Base-by-base conservation (phyloP, 148 eudicot species). In the Persicaria maculosa region DNA sequence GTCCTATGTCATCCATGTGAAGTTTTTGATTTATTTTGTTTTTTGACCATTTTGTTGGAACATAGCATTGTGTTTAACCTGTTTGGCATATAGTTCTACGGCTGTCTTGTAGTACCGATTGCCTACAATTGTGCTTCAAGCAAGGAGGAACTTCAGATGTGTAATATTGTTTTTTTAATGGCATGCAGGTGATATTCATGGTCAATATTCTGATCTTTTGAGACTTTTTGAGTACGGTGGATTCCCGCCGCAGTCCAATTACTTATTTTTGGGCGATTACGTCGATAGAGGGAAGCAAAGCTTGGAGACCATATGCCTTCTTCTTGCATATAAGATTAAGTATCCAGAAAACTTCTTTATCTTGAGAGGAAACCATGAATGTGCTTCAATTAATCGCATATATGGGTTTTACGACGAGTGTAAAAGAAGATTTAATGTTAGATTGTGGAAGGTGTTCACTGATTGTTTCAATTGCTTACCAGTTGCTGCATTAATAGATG, bases 181-280 rank as follows among this genome's bases (percentile, higher is more conserved):
- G n/a, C 46, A 65, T 25, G 67, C 77, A 75, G 77, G 77, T 64
- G 77, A 75, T 65, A 75, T 75, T 53, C 77, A 75, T 65, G 77
- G 77, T 19, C 77, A 75, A 64, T 75, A 75, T 50, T 47, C 55
- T 17, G 77, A 75, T 48, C 62, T 75, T 9, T 40, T 75, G 58
- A 75, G 77, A 50, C 77, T 75, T 47, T 75, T 75, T 75, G 77
- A 75, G 50, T 75, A 62, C 16, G 77, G 77, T 75, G 77, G 77
- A 12, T 75, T 64, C 25, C 77, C 77, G 48, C 77, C 77, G 20
- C 44, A 62, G 31, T 46, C 77, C 44, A 75, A 75, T 50, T 75
- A 75, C 50, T 48, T 75, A 17, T 75, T 75, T 25, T 50, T 75
- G 54, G 77, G 77, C 9, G 77, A 75, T 48, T 75, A 75, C 40